Evolutionary conservation across 208 protist species (phyloP).

Genomic region (Tetramitus jugosus): DNA sequence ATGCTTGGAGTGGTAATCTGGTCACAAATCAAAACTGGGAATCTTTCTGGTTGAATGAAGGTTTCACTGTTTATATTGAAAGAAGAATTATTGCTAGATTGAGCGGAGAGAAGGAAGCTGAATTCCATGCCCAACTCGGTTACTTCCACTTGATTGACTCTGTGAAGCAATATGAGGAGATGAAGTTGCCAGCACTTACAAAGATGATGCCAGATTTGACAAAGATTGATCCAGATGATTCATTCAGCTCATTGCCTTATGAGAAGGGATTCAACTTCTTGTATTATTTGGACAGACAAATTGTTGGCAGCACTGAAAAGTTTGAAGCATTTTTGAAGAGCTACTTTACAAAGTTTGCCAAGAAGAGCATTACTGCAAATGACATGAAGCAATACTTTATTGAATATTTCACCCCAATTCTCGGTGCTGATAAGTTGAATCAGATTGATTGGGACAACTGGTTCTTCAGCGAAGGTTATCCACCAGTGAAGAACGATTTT

Average conservation of each 20-base stretch:
- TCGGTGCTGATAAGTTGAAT: conserved; percentile 27
- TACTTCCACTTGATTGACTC: conserved; percentile 41
- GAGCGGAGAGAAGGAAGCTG: conserved; percentile 32
- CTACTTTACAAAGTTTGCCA: conserved; percentile 46
- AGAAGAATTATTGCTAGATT: conserved; percentile 52
- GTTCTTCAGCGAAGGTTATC: conserved; percentile 51
- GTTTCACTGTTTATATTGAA: conserved; percentile 20
- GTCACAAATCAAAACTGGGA: conserved; percentile 53
- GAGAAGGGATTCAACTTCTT: conserved; percentile 64
- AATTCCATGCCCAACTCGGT: conserved; percentile 48
- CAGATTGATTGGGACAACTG: conserved; percentile 56
- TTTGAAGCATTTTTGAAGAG: conserved; percentile 47
- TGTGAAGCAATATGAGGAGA: conserved; percentile 25
- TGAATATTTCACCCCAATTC: conserved; percentile 37
- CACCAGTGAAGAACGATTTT: conserved; percentile 23
- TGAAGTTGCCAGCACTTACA: conserved; percentile 28
- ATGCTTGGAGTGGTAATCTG: conserved; percentile 66
- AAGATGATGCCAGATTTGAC: conserved; percentile 39
- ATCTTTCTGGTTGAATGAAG: conserved; percentile 64
- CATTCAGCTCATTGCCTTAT: conserved; percentile 67
- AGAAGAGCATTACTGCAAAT: conserved; percentile 39
- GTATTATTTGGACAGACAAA: conserved; percentile 48
- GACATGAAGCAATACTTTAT: conserved; percentile 50
- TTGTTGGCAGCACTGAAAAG: conserved; percentile 36
- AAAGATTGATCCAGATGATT: conserved; percentile 64